Conservation (phyloP, 192 early-diverging fungal species). For the Polychytrium aggregatum region DNA sequence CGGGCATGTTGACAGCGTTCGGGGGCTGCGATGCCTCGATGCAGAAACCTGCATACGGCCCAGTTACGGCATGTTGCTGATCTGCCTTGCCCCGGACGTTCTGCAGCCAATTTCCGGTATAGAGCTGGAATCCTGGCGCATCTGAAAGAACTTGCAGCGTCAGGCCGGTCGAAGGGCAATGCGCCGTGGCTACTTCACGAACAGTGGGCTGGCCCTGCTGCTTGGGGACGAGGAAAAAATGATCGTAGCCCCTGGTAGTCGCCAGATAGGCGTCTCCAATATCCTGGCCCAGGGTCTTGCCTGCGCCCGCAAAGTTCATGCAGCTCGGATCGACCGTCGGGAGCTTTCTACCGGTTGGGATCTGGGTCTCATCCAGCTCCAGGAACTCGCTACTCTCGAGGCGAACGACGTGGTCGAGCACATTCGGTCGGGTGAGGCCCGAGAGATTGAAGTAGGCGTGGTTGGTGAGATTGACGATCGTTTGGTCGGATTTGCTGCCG, state of each 20-base stretch:
- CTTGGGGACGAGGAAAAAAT: constrained; percentile 47
- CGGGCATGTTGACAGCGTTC: constrained; percentile 28
- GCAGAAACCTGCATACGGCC: constrained; percentile 54
- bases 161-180: constrained; percentile 47
- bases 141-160: constrained; percentile 50
- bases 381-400: constrained; percentile 36
- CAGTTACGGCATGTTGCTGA: constrained; percentile 19
- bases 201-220: neutral
- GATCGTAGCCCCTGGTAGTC: constrained; percentile 69
- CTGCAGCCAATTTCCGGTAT: constrained; percentile 68
- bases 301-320: constrained; percentile 39
- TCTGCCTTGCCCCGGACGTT: constrained; percentile 26
- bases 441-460: constrained; percentile 85
- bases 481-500: constrained; percentile 39
- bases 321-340: constrained; percentile 26
- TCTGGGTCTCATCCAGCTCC: constrained; percentile 36
- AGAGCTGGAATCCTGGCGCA: constrained; percentile 69
- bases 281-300: too few relatives aligned
- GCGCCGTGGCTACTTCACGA: neutral
- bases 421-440: constrained; percentile 36
- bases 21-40: constrained; percentile 33
- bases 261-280: constrained; percentile 38
- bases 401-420: constrained; percentile 37
- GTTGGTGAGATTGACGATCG: constrained; percentile 67
- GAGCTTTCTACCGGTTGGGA: constrained; percentile 62